phyloP scores from a whole-genome alignment of 2,329 filamentous ascomycete genomes.

The Diaporthe helianthi region DNA sequence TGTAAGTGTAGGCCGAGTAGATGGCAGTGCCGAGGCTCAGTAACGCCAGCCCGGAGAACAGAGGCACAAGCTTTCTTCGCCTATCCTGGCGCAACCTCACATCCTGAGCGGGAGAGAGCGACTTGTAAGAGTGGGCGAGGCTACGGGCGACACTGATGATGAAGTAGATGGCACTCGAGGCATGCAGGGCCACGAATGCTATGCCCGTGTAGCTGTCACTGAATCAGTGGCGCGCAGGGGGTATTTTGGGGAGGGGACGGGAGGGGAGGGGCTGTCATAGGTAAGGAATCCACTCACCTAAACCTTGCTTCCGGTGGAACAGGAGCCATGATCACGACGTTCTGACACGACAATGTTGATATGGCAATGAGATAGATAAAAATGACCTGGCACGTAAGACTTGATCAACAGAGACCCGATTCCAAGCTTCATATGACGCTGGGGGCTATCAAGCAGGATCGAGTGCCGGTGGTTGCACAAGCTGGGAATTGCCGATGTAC shows the following conservation, averaged over 20 bases:
- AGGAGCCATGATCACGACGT: constrained; percentile 36
- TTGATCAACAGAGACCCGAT: not conserved
- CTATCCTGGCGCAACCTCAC: constrained; percentile 45
- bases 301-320: constrained; percentile 39
- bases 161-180: constrained; percentile 43
- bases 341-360: not conserved
- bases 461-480: not conserved
- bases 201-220: constrained; percentile 44
- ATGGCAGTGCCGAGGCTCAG: constrained; percentile 41
- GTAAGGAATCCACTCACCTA: constrained; percentile 31
- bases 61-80: constrained; percentile 43
- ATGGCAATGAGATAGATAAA: not conserved
- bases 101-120: constrained; percentile 45
- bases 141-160: constrained; percentile 44
- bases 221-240: constrained; percentile 18
- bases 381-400: not conserved
- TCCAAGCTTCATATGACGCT: not conserved
- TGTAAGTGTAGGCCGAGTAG: constrained; percentile 42
- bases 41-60: constrained; percentile 45
- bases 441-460: not conserved
- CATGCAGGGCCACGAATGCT: constrained; percentile 41
- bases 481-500: not conserved
- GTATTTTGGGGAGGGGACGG: too few relatives aligned
- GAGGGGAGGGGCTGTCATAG: too few relatives aligned
- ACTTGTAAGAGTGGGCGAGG: constrained; percentile 46